Conservation (phyloP, 805 yeast species). For the Clavispora fructus region DNA sequence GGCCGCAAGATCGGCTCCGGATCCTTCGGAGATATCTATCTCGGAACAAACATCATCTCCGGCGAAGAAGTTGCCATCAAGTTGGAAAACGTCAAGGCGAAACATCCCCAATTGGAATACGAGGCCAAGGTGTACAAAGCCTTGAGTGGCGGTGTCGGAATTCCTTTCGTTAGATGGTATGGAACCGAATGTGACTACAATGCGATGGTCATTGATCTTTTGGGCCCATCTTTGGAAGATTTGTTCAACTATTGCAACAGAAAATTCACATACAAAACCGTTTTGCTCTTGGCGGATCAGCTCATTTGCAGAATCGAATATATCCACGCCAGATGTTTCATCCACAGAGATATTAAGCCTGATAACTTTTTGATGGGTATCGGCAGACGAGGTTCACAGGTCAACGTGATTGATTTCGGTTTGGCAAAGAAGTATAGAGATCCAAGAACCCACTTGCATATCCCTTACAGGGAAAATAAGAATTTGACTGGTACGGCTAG, state of each 20-base stretch:
- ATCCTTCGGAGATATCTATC: constrained; percentile 94
- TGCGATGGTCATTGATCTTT: constrained; percentile 92
- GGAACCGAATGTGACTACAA: constrained; percentile 96
- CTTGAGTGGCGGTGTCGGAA: constrained; percentile 93
- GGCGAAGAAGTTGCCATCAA: constrained; percentile 98
- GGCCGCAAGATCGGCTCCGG: constrained; percentile 97
- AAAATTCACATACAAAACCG: constrained; percentile 89
- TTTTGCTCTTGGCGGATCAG: constrained; percentile 88
- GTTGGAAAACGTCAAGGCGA: constrained; percentile 81
- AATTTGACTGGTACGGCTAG: constrained; percentile 20
- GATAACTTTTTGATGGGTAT: constrained; percentile 85
- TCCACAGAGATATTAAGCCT: constrained; percentile 80
- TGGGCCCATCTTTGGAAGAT: constrained; percentile 95
- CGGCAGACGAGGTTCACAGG: constrained; percentile 92
- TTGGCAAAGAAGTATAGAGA: constrained; percentile 91
- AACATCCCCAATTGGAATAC: constrained; percentile 95
- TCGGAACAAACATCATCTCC: constrained; percentile 86
- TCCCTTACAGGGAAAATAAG: constrained; percentile 45
- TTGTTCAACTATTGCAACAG: constrained; percentile 93
- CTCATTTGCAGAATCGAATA: constrained; percentile 90
- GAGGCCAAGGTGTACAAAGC: constrained; percentile 96
- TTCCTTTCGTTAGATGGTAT: constrained; percentile 94
- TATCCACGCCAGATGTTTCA: constrained; percentile 90
- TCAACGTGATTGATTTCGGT: constrained; percentile 91
- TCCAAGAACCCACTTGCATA: constrained; percentile 89